Base-by-base conservation (phyloP, 208 protist genomes). In the Phytomonas sp. region DNA sequence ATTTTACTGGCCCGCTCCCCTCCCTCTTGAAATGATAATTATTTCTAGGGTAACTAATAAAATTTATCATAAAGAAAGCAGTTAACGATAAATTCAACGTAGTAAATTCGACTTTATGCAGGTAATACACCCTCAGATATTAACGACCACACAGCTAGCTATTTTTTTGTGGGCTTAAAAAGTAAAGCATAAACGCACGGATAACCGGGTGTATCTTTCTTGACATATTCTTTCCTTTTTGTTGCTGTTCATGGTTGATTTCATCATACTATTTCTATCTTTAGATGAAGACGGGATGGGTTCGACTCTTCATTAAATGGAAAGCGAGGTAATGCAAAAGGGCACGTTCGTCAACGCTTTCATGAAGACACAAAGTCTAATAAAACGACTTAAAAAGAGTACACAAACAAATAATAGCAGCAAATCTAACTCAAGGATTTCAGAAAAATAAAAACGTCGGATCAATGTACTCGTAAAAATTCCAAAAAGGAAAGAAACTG, bases 381-480 rank as follows among this genome's bases (percentile, higher is more conserved):
- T 56, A 56, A 34, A 53, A 70, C 40, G 65, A 67, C 46, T 0
- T 56, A 20, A 56, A 26, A 26, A 17, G 36, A 34, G 1, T 40
- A 46, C 26, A 33, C 11, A 69, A 26, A 70, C 17, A 66, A 65
- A 70, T 51, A 37, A 9, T 9, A 62, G 33, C 23, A 31, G 26
- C 6, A 17, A 5, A 26, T 7, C 17, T 26, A 56, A 20, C 20
- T 36, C 53, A 43, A 66, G 5, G 5, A 40, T 26, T 56, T 4
- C 46, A 20, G n/a, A 68, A 51, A 30, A 67, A 68, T 37, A 40
- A 13, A 40, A 28, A 56, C 40, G 33, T 36, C 53, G 9, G 23
- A 5, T 32, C 65, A 32, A 28, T 59, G 28, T 61, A 33, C 26
- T 34, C 56, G 37, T 9, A 11, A n/a, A 60, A 26, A 70, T 60